Evolutionary conservation across 2,329 filamentous ascomycete species (phyloP).

Genomic region (Diatrype stigma): DNA sequence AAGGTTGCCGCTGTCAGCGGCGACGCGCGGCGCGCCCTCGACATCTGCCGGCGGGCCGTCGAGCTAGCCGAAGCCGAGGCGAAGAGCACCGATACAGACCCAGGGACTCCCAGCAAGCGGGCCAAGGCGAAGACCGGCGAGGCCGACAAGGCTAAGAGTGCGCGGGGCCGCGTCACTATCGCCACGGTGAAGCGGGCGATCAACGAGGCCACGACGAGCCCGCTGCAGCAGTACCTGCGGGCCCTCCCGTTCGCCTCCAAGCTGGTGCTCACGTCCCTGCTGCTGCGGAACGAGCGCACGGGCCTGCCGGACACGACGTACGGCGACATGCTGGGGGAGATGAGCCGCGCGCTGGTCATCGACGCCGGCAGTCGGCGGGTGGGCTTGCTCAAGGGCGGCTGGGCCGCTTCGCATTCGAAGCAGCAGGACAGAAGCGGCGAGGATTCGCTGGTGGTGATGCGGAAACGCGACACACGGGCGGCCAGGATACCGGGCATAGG

Average conservation of each 20-base stretch:
- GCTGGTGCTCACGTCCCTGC: constrained; percentile 76
- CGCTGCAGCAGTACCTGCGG: constrained; percentile 83
- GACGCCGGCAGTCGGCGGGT: constrained; percentile 58
- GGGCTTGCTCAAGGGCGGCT: constrained; percentile 45
- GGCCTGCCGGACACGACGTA: constrained; percentile 84
- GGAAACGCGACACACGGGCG: constrained; percentile 17
- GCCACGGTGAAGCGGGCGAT: constrained; percentile 92
- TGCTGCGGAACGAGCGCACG: constrained; percentile 74
- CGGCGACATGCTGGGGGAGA: constrained; percentile 86
- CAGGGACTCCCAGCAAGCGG: constrained; percentile 60
- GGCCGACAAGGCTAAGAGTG: constrained; percentile 33
- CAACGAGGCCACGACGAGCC: constrained; percentile 88
- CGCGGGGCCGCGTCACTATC: constrained; percentile 70
- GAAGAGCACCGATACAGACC: constrained; percentile 36
- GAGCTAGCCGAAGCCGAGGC: constrained; percentile 82
- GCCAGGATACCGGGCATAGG: constrained; percentile 43
- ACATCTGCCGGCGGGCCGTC: constrained; percentile 92
- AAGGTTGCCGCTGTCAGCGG: constrained; percentile 97
- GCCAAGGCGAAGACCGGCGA: constrained; percentile 25
- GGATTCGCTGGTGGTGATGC: constrained; percentile 30
- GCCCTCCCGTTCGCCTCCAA: constrained; percentile 78
- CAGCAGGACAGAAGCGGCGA: constrained; percentile 2
- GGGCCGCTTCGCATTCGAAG: neutral
- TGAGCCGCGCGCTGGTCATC: constrained; percentile 62
- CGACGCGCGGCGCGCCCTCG: constrained; percentile 84